A percentile compares a stretch with the other conserved stretches of the same genome.
phyloP scores from a whole-genome alignment of 495 filamentous ascomycete genomes.

The Tetracladium marchalianum region DNA sequence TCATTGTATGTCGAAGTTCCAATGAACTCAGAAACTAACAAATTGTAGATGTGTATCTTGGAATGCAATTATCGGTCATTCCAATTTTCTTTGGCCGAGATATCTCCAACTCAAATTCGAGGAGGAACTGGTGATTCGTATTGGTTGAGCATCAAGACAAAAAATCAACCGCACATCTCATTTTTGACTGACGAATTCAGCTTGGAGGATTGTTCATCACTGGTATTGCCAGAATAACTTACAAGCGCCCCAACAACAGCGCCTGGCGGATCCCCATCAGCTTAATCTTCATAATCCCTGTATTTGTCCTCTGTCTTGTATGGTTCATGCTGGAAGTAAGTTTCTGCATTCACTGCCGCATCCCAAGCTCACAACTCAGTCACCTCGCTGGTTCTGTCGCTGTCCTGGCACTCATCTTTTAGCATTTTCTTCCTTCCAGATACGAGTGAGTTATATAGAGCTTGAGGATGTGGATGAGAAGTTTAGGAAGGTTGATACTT shows the following conservation, averaged over 20 bases:
- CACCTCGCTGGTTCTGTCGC: not conserved
- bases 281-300: not conserved
- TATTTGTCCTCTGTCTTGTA: not conserved
- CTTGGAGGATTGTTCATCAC: not conserved
- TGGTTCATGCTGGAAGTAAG: not conserved
- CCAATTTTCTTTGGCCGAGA: not conserved
- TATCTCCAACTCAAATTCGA: not conserved
- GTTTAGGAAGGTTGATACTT: too few species aligned
- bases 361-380: not conserved
- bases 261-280: not conserved
- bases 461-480: too few species aligned
- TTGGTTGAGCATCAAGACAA: not conserved
- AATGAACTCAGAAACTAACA: not conserved
- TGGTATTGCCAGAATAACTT: not conserved
- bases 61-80: not conserved
- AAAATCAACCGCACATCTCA: not conserved
- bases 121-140: not conserved
- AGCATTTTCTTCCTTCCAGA: too few species aligned
- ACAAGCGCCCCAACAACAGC: not conserved
- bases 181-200: too few species aligned
- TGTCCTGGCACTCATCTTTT: too few species aligned
- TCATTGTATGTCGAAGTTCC: not conserved
- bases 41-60: not conserved
- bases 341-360: not conserved
- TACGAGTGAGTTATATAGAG: too few species aligned